Evolutionary conservation across 768 basidiomycete genomes (phyloP), one percentile per base, ranked within the genome.

Genomic region (Leccinum imitatum): DNA sequence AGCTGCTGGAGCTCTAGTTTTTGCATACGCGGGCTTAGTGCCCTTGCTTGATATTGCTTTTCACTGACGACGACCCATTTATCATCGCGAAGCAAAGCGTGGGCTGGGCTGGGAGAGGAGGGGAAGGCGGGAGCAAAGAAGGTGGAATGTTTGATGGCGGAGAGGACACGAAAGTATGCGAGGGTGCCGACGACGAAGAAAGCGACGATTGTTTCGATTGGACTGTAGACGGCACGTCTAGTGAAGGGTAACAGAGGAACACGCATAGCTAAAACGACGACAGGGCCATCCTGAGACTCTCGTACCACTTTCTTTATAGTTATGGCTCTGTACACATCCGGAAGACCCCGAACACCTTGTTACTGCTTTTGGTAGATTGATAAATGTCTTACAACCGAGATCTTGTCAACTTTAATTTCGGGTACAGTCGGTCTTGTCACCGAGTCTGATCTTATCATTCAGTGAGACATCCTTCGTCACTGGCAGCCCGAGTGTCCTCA

Each of bases 161-260:
- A 85, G 60, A 99, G 84, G 64, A 97, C 82, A 69, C 96, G 94
- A 73, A 98, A 97, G 75, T 98, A 98, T 50, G 93, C 90, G 54
- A 98, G 83, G 0, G 97, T 98, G 19, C 91, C 90, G 59, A 95
- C 73, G 68, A 95, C 85, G 73, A 87, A 91, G 79, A 93, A 90
- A 72, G 87, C 85, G 58, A 97, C 94, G 63, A 97, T 93, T 3
- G 90, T 90, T 69, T 98, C 95, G 63, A 93, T 91, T 52, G 91
- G 91, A 3, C 80, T 86, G 72, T 85, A 85, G 15, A 87, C 88
- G 1, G 89, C 86, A 63, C 88, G 87, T 13, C 81, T 81, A 5
- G 89, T 89, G 64, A 92, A 78, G 1, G 89, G 87, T 46, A 87
- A 78, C 37, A 89, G 77, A 31, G 89, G 65, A 15, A 85, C 82